Evolutionary conservation across 73 alveolate species (phyloP).

Genomic region (Tetrahymena thermophila): DNA sequence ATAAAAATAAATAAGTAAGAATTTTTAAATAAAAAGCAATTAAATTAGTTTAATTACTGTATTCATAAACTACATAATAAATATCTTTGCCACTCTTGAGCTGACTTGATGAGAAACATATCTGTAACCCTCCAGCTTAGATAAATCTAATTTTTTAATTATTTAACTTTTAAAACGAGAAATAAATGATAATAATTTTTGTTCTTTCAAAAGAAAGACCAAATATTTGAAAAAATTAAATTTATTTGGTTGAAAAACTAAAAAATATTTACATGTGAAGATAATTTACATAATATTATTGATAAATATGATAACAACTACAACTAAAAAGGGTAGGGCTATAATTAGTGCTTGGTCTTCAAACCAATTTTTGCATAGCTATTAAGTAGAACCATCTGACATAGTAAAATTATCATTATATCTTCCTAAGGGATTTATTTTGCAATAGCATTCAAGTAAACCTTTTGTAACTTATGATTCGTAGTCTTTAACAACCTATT

Average conservation of each 20-base stretch:
- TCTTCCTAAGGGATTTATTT: not conserved
- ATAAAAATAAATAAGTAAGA: no score
- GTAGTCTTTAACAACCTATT: not conserved
- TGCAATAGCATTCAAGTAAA: not conserved
- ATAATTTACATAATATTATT: not conserved
- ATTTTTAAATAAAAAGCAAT: not conserved
- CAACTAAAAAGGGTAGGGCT: not conserved
- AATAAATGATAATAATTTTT: not conserved
- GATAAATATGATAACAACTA: not conserved
- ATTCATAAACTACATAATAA: not conserved
- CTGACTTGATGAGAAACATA: not conserved
- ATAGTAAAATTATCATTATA: not conserved
- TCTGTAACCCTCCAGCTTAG: not conserved
- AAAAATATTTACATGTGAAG: not conserved
- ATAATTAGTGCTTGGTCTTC: not conserved
- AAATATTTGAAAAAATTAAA: not conserved
- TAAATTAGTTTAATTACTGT: not conserved
- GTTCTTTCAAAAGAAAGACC: no score
- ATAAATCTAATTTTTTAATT: not conserved
- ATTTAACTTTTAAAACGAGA: no score
- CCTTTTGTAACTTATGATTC: not conserved
- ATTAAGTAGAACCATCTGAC: not conserved
- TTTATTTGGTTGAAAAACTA: not conserved
- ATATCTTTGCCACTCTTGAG: not conserved
- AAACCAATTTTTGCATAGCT: not conserved